Base-by-base conservation (phyloP, 768 basidiomycete genomes). In the Tremella mesenterica region DNA sequence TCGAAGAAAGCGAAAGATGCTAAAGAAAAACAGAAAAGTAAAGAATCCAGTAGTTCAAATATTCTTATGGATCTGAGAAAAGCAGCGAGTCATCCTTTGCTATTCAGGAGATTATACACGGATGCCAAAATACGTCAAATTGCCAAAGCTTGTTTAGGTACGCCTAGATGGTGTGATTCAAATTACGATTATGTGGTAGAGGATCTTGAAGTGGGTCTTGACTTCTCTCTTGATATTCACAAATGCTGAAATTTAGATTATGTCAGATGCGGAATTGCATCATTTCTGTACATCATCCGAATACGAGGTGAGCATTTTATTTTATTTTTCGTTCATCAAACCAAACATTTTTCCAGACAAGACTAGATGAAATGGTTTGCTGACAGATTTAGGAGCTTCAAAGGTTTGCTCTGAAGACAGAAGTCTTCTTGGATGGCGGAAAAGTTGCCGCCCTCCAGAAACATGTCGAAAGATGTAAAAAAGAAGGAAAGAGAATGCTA, bases 41-140 rank as follows among this genome's bases (percentile, higher is more conserved):
- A 61, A 16, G 23, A 26, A 13, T 61, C 52, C 16, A 86, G 87
- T 74, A 89, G 88, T 63, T 86, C 86, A 2, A 92, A 99, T 71
- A 90, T 99, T 49, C 78, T 99, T 30, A 97, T 97, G 89, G 92
- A 95, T 65, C 79, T 99, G 14, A 83, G 95, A 28, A 99, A 99
- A 74, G 95, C 95, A 2, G 85, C 93, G 1, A 85, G 83, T 27
- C 95, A 99, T 75, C 93, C 95, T 2, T 87, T 97, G 85, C 79
- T 99, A 16, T 99, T 99, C 79, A 80, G 95, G 28, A 82, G 80
- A 33, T 79, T 78, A 4, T 99, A 88, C 72, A 83, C 84, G 16
- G 87, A 95, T 67, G 80, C 83, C 20, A 81, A 76, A 41, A 73
- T 99, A 60, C 79, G 79, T 21, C 77, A 81, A 1, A 83, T 97